Evolutionary conservation across 1,139 yeast species (phyloP).

Genomic region (Geotrichum citri-aurantii): DNA sequence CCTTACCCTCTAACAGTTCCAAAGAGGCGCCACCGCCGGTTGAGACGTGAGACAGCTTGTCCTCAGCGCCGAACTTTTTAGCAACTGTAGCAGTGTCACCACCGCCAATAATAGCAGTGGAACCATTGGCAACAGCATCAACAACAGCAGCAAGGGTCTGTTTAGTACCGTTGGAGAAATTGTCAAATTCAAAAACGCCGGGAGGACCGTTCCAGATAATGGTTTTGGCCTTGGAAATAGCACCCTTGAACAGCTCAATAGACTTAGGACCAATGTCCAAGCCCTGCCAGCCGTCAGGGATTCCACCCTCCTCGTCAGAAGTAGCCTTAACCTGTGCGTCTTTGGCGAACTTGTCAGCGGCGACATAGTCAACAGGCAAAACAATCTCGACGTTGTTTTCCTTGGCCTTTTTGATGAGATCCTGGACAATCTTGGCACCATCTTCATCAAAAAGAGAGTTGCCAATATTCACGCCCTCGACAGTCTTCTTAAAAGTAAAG

Average conservation of each 20-base stretch:
- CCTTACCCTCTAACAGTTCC: conserved; percentile 97
- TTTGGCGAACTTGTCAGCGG: conserved; percentile 87
- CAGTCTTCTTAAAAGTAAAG: conserved; percentile 91
- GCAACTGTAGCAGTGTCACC: conserved; percentile 99
- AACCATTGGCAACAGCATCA: conserved; percentile 76
- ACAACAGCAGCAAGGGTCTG: conserved; percentile 81
- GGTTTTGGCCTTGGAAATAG: conserved; percentile 88
- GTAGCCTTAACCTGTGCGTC: conserved; percentile 81
- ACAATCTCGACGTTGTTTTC: conserved; percentile 85
- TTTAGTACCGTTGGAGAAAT: conserved; percentile 86
- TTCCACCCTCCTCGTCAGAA: conserved; percentile 70
- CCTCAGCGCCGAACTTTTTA: conserved; percentile 92
- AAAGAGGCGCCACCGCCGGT: conserved; percentile 99
- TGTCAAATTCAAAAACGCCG: conserved; percentile 95
- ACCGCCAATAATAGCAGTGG: conserved; percentile 97
- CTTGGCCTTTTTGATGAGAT: conserved; percentile 89
- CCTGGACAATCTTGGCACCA: conserved; percentile 88
- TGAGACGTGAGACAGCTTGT: conserved; percentile 91
- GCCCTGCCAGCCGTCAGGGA: conserved; percentile 91
- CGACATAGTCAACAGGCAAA: conserved; percentile 88
- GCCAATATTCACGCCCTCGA: conserved; percentile 78
- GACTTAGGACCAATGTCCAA: conserved; percentile 91
- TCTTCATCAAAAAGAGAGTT: conserved; percentile 83
- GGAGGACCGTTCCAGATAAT: conserved; percentile 99
- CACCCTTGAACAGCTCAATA: conserved; percentile 62